These are phyloP conservation scores for Gossypium turneri DNA, from an alignment of 345 rosid genomes.

Conservation along the genomic window DNA sequence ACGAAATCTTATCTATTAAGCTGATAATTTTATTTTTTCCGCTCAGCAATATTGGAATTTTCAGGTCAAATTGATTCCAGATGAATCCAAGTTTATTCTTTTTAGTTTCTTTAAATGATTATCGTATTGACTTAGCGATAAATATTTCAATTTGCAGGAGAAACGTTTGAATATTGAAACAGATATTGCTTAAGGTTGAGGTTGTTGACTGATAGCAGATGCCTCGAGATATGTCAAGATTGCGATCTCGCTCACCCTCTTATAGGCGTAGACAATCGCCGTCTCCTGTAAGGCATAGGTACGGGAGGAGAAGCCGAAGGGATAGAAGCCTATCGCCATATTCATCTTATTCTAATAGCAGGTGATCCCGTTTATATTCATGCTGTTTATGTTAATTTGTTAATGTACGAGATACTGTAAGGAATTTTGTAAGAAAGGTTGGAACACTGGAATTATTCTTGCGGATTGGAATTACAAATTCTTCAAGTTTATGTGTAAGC, in stretches of 20 bases:
- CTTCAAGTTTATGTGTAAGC: conserved; percentile 28
- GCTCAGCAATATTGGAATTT: neutral
- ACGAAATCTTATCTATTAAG: neutral
- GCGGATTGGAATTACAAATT: conserved; percentile 28
- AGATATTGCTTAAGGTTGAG: neutral
- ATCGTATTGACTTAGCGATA: neutral
- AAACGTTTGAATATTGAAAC: neutral
- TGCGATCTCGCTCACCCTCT: conserved; percentile 68
- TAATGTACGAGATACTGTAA: conserved; percentile 25
- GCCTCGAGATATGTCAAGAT: conserved; percentile 77
- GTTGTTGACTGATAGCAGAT: conserved; percentile 32
- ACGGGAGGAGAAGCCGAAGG: conserved; percentile 69
- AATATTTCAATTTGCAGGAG: neutral
- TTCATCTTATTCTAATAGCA: conserved; percentile 69
- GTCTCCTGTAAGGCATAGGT: conserved; percentile 65
- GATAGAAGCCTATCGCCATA: conserved; percentile 80
- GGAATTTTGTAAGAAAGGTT: conserved; percentile 37
- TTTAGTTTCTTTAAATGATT: neutral
- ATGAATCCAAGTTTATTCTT: neutral
- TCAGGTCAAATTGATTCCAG: conserved; percentile 3
- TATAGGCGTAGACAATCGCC: conserved; percentile 67
- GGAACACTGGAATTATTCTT: conserved; percentile 27
- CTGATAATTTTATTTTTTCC: neutral
- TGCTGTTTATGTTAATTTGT: conserved; percentile 19
- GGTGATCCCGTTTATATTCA: conserved; percentile 68